Evolutionary conservation across 495 filamentous ascomycete genomes (phyloP), one percentile per base, ranked within the genome.

Genomic region (Chlorociboria aeruginascens): DNA sequence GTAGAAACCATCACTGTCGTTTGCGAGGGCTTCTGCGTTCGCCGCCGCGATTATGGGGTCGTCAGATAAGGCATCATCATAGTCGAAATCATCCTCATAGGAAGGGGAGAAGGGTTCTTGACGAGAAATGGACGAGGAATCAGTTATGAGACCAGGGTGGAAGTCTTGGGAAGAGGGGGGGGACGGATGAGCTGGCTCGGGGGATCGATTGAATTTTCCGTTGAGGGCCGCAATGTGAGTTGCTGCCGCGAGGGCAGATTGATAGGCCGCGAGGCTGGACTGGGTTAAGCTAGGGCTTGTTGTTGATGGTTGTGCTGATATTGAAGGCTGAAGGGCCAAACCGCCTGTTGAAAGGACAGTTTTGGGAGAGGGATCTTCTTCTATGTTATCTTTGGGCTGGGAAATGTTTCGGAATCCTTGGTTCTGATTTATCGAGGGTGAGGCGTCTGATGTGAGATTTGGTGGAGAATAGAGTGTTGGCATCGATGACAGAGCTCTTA

Each of bases 21-120:
- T 86, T 13, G 92, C 92, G 3, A 98, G 72, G 16, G 85, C 92
- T 57, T 89, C 87, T 6, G 90, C 90, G 54, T 98, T 98, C 14
- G 92, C 92, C 25, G 83, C 92, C 0, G 90, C 93, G 50, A 97
- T 87, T 59, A 98, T 93, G 36, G 78, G 73, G 53, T 95, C 88
- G 56, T 96, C 87, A 46, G 82, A 82, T 6, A 78, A 69, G 50
- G 76, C 77, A 41, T 86, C 82, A 48, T 78, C 71, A 42, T 77
- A 69, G 41, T 72, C 68, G 40, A 69, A 65, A 43, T 76, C 71
- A 30, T 65, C 67, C 20, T 58, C 40, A 33, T 66, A 61, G 17
- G 49, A 39, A 8, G 58, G 55, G 1, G 57, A 58, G 35, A 58
- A 62, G 1, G 55, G 51, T n/a, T 54, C 59, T 8, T 67, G 62